Base-by-base conservation (phyloP, 192 early-diverging fungal genomes). In the Podila horticola region DNA sequence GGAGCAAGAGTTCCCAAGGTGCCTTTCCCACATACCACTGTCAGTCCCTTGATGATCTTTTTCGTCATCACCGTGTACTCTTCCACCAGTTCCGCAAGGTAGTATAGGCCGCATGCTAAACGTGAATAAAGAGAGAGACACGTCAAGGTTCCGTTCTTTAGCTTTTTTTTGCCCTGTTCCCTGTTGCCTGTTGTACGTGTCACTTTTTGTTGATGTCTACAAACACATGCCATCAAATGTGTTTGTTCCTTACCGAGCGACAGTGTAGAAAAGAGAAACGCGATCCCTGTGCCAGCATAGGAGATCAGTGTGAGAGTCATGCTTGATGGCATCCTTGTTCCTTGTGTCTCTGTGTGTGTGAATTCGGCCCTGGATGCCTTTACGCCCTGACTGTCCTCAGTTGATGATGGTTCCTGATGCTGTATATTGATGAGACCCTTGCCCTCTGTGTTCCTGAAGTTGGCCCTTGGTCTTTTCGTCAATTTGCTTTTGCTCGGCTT, bases 81-180 rank as follows among this genome's bases (percentile, higher is more conserved):
- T 85, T 94, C 88, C 2, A 91, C 87, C 69, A 88, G 68, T 20
- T 81, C 75, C 33, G 77, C 74, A 50, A 95, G 84, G 67, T 96
- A 96, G 74, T 96, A 96, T 36, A 96, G 86, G 11, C 94, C 94
- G 79, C 93, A 94, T 26, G 94, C 95, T 96, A 69, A 67, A 22
- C 4, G 24, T 31, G 65, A 48, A 29, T 31, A 13, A 33, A 34
- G 22, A 33, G 30, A 48, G 59, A 24, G 33, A 63, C 33, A 64
- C 33, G 34, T 28, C 62, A 38, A 64, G 12, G 28, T 9, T 6
- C 41, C 3, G 41, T 45, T 45, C 34, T 61, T 49, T 71, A 9
- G 63, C 12, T 12, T 62, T 45, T 4, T 20, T 64, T 30, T 6
- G n/a, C 5, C 15, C 13, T 62, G 22, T 20, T 50, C n/a, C 24